Base-by-base conservation (phyloP, 2,329 filamentous ascomycete species). In the Penicillium sp. region DNA sequence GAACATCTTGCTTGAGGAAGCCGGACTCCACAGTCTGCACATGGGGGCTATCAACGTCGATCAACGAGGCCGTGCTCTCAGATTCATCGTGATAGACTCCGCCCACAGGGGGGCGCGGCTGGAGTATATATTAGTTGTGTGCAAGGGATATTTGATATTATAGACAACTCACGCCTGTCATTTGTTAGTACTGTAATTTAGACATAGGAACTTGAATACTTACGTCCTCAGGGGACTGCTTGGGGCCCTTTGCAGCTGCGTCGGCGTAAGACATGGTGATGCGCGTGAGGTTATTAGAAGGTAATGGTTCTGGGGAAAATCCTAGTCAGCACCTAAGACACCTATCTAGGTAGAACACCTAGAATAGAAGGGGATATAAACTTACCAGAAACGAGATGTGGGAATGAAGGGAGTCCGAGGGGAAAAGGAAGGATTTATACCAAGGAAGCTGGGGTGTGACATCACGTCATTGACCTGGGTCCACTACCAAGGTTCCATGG, bases 31-130 rank as follows among this genome's bases (percentile, higher is more conserved):
- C 78, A 4, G 75, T 71, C 47, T 69, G 68, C 43, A 81, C 71
- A 56, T 81, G 78, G 5, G 77, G 77, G 15, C 75, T 73, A 66
- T 80, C 78, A 49, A 81, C 78, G 55, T 81, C 79, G 61, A 80
- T 71, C 51, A 81, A 69, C 45, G 73, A 76, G 17, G 75, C 71
- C 33, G 77, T 74, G 55, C 73, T 77, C 55, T 78, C 76, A 19
- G 70, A 71, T 53, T 76, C 72, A 42, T 72, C 67, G 45, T 72
- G 71, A 61, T 78, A 73, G 49, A 80, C 58, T 50, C 71, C 65
- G 13, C 72, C 72, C 25, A 75, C 70, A 43, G 69, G 58, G 23
- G 77, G 77, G 79, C 79, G 43, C 76, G 76, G 52, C 79, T 81
- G 61, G 7, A 36, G 45, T 21, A 51, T 31, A 31, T 49, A 31